Base-by-base conservation (phyloP, 2,329 filamentous ascomycete genomes). In the Plectosphaerella plurivora region DNA sequence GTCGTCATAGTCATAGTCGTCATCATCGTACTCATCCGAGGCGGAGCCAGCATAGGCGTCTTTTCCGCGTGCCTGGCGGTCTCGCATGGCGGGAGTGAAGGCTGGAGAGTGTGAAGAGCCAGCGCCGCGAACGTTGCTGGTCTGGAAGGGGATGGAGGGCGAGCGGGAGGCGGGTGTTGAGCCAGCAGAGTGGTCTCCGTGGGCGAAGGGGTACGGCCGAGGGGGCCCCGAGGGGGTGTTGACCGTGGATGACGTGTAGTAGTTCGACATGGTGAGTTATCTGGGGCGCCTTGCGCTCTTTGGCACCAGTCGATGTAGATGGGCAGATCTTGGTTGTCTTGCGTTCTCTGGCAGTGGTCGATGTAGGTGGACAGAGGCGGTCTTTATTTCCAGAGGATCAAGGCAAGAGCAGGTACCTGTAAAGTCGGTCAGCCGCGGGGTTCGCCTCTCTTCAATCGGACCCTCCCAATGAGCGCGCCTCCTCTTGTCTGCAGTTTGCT, bases 11-110 rank as follows among this genome's bases (percentile, higher is more conserved):
- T 64, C 59, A 18, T 65, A 63, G 45, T 63, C 63, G 7, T 61
- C 65, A 18, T 68, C 66, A 10, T 65, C 63, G 46, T 63, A 62
- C 8, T 61, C 65, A 18, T 68, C 67, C 7, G 64, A 63, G 22
- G 60, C 60, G 37, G 69, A 67, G 22, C 61, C 62, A 12, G 64
- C 56, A 60, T 80, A 81, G 1, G 78, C 77, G 55, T 84, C 74
- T 60, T 82, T 82, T 49, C 81, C 81, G 41, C 82, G 72, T 5
- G 82, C 78, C 63, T 85, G 82, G 6, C 73, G 73, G 62, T 84
- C 80, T 60, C 79, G 77, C 77, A 81, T 81, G 53, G 71, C 65
- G 18, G 70, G 57, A 1, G 77, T 79, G 64, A 80, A 78, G 49
- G 53, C 49, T 25, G 52, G 57, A 47, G 50, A 52, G 49, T 51